Percentiles rank a stretch among this genome's conserved stretches.
phyloP scores from a whole-genome alignment of 2,329 filamentous ascomycete species.

The Claviceps pazoutovae region DNA sequence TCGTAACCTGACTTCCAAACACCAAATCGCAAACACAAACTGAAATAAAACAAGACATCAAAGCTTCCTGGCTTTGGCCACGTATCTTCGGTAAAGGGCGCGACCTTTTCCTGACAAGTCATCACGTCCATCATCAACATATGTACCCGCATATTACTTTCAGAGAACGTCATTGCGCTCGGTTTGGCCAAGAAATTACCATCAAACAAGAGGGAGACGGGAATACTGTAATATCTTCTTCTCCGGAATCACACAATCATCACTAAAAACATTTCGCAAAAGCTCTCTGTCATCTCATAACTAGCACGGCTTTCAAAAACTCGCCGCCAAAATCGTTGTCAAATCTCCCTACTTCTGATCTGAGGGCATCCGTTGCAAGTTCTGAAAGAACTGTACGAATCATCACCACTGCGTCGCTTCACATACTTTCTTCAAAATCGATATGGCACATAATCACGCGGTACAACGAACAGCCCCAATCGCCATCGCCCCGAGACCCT shows the following conservation, averaged over 20 bases:
- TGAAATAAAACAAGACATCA: background rate
- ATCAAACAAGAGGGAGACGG: background rate
- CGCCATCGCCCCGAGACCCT: conserved; percentile 49
- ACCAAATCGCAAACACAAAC: background rate
- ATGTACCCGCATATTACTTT: background rate
- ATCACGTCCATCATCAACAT: background rate
- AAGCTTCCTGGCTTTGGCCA: background rate
- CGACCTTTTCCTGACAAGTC: background rate
- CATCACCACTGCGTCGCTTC: background rate
- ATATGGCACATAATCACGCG: conserved; percentile 38
- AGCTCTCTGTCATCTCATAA: background rate
- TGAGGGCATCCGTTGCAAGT: background rate
- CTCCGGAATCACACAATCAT: background rate
- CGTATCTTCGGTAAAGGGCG: background rate
- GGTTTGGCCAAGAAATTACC: conserved; percentile 1
- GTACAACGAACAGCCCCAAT: conserved; percentile 50
- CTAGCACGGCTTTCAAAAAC: background rate
- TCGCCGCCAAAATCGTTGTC: background rate
- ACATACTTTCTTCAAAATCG: conserved; percentile 11
- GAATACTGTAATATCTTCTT: background rate
- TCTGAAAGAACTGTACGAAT: background rate
- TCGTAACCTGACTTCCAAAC: conserved; percentile 30
- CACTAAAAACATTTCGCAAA: background rate
- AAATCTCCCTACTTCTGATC: background rate
- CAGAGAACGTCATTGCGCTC: conserved; percentile 3